phyloP scores from a whole-genome alignment of 2,329 filamentous ascomycete genomes.

The Aspergillus unguis region DNA sequence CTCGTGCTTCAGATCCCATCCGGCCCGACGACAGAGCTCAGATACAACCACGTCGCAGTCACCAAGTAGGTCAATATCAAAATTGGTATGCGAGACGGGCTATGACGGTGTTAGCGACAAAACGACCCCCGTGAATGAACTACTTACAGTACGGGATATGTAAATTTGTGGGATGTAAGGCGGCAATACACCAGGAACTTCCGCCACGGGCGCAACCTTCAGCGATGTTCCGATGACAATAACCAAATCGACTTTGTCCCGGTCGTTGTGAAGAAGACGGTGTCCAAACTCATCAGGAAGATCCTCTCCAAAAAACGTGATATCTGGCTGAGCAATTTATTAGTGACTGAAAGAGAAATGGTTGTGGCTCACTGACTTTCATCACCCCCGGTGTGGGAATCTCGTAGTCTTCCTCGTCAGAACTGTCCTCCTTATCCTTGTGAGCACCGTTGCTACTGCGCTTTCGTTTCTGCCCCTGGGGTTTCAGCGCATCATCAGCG shows the following conservation, averaged over 20 bases:
- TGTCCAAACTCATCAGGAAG: conserved; percentile 80
- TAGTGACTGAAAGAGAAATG: conserved; percentile 8
- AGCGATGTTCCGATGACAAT: conserved; percentile 95
- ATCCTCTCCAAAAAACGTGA: conserved; percentile 94
- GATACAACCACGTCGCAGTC: conserved; percentile 89
- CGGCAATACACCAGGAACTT: conserved; percentile 79
- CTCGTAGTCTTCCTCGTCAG: conserved; percentile 59
- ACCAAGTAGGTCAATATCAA: conserved; percentile 93
- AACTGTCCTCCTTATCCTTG: conserved; percentile 55
- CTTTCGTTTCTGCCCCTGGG: conserved; percentile 52
- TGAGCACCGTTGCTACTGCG: conserved; percentile 47
- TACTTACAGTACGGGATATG: conserved; percentile 69
- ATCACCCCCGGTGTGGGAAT: conserved; percentile 73
- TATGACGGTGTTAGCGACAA: conserved; percentile 28
- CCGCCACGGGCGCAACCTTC: conserved; percentile 91
- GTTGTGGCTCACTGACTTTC: conserved; percentile 50
- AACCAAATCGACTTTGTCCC: conserved; percentile 77
- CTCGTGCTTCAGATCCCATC: conserved; percentile 76
- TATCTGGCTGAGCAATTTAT: conserved; percentile 63
- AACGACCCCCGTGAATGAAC: too few species aligned
- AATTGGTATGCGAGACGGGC: conserved; percentile 83
- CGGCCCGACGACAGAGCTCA: conserved; percentile 76
- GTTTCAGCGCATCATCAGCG: conserved; percentile 37
- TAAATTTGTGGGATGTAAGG: conserved; percentile 84
- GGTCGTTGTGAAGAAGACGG: conserved; percentile 77